Base-by-base conservation (phyloP, 306 rosid species). In the Vicia villosa region DNA sequence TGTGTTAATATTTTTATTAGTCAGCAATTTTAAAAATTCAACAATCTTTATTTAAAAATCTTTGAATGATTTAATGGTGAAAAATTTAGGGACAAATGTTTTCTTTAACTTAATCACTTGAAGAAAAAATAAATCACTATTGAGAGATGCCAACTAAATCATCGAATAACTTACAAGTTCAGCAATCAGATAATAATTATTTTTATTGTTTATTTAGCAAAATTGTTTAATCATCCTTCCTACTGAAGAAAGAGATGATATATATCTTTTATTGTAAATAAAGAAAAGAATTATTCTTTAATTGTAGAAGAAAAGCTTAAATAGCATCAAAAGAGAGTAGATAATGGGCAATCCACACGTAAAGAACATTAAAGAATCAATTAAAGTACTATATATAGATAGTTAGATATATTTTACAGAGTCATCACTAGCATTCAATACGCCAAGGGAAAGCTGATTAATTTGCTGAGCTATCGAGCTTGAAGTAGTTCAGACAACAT, bases 251-350 rank as follows among this genome's bases (percentile, higher is more conserved):
- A 54, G n/a, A 9, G 59, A 52, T 34, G 34, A 54, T 54, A 22
- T 54, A 54, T 11, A 21, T 19, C 32, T 60, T 60, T 60, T 4
- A 36, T 16, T 37, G 28, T n/a, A n/a, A 17, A 15, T 17, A 34
- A 10, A 1, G 66, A 17, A 60, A 60, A 60, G 66, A 36, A 60
- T 36, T 17, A 28, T 60, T 60, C 66, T 17, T n/a, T n/a, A n/a
- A n/a, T n/a, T 60, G 26, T n/a, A 32, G 2, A 16, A 10, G n/a
- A 34, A 5, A 16, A 30, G 63, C 46, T 59, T 59, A 32, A 8
- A 58, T n/a, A 30, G 11, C n/a, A 58, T n/a, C 62, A 56, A 56
- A 56, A 26, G 37, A 24, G 28, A 24, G 28, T 24, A 24, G 28
- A 24, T 1, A 24, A 24, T 24, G 2, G 9, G 2, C 46, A 36